phyloP scores from a whole-genome alignment of 2,329 filamentous ascomycete species.

The Drechslerella stenobrocha region DNA sequence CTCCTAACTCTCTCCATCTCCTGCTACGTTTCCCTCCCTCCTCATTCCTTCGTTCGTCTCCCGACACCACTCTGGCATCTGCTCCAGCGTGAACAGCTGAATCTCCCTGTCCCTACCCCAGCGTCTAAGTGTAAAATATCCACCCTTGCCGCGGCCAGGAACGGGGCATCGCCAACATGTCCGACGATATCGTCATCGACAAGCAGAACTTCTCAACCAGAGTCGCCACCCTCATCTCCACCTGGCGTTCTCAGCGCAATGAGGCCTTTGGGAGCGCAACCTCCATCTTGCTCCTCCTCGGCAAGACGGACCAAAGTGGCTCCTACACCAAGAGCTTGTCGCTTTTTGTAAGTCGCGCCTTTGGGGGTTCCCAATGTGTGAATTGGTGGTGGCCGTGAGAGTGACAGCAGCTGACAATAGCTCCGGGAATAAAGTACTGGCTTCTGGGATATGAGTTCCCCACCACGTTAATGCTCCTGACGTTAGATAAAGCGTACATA shows the following conservation, averaged over 20 bases:
- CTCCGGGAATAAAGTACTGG: constrained; percentile 73
- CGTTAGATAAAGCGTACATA: constrained; percentile 81
- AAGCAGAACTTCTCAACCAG: constrained; percentile 91
- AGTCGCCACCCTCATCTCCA: constrained; percentile 78
- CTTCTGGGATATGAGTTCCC: constrained; percentile 98
- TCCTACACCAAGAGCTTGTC: constrained; percentile 94
- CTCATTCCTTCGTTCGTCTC: not conserved
- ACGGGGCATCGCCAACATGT: constrained; percentile 58
- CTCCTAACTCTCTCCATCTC: constrained; percentile 3
- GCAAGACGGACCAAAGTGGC: constrained; percentile 81
- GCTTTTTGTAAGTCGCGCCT: constrained; percentile 72
- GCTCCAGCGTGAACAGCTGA: not conserved
- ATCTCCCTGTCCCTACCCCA: not conserved
- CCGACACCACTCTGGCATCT: not conserved
- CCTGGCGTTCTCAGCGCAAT: constrained; percentile 96
- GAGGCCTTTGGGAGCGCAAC: constrained; percentile 80
- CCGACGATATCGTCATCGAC: constrained; percentile 91
- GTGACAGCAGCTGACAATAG: constrained; percentile 14
- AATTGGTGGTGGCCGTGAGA: constrained; percentile 11
- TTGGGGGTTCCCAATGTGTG: constrained; percentile 5
- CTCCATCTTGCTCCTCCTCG: constrained; percentile 87
- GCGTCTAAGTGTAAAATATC: not conserved
- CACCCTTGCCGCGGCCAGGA: not conserved
- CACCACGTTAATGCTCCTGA: constrained; percentile 90
- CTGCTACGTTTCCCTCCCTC: not conserved